Base-by-base conservation (phyloP, 345 rosid species). In the Sisymbrium irio region DNA sequence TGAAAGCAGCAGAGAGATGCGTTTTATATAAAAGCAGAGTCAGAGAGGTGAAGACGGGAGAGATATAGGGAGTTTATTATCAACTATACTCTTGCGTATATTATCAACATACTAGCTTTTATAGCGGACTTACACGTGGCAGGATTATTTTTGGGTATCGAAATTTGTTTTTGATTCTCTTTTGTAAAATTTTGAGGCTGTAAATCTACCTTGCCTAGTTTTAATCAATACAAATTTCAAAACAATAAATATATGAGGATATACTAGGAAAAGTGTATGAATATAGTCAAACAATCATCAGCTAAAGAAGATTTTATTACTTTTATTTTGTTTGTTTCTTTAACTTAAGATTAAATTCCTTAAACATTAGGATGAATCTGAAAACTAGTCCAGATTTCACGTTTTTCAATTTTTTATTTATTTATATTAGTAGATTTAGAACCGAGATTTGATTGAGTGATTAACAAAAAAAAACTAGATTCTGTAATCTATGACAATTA, bases 41-140 rank as follows among this genome's bases (percentile, higher is more conserved):
- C 53, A 10, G 46, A 66, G 77, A 74, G 67, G 54, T 74, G 44
- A 74, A 50, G 67, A 58, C 78, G 78, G 20, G 78, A 65, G 71
- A 32, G 36, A 35, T n/a, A 25, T 8, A 55, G 39, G 7, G 62
- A 28, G 33, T 28, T 64, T 42, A 1, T 30, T 4, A 35, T 73
- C 58, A 6, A 5, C 33, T 65, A 30, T 32, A 6, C 17, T 14
- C 44, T 37, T n/a, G 67, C 42, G 73, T 66, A 58, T 49, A 2
- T 19, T 66, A 18, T 39, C 39, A 66, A n/a, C 37, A 39, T 66
- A 19, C 67, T 30, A 18, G 9, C 72, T 62, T 3, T 6, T 18
- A 0, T 35, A 7, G 1, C 1, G 1, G 1, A 8, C 27, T 66
- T 74, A 27, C 78, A 66, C 78, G 73, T 74, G 78, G 77, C 64